A percentile compares a stretch with the other conserved stretches of the same genome.
These are phyloP conservation scores for Albifimbria verrucaria DNA, from an alignment of 2,329 filamentous ascomycete species.

Conservation along the genomic window DNA sequence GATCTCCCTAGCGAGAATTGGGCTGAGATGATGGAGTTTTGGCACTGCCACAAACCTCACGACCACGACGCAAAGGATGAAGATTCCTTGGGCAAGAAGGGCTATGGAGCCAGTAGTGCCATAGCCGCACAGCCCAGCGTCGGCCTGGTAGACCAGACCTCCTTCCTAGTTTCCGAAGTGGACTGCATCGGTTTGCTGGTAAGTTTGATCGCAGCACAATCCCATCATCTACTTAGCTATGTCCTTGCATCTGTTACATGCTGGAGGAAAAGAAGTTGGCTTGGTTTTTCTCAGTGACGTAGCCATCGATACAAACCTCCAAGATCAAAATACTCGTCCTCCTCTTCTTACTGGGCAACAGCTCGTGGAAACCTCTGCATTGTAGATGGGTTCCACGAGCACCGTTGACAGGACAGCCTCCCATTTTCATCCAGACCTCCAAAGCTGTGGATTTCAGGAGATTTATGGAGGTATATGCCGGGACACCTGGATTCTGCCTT, in stretches of 20 bases:
- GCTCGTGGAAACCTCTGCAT: constrained; percentile 33
- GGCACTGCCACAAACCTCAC: constrained; percentile 96
- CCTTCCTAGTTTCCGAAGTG: constrained; percentile 65
- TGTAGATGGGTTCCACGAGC: constrained; percentile 37
- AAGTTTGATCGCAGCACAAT: constrained; percentile 19
- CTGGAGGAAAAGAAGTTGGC: constrained; percentile 60
- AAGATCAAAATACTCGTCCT: constrained; percentile 41
- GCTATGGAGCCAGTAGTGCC: constrained; percentile 78
- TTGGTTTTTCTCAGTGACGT: constrained; percentile 52
- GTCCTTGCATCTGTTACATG: constrained; percentile 4
- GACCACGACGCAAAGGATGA: constrained; percentile 45
- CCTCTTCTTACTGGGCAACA: constrained; percentile 18
- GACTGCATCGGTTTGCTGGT: constrained; percentile 56
- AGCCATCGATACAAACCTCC: constrained; percentile 69
- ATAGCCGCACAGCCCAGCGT: constrained; percentile 64
- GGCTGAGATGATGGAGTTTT: constrained; percentile 99
- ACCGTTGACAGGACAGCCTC: constrained; percentile 29
- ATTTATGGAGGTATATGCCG: constrained; percentile 49
- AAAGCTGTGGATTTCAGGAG: constrained; percentile 45
- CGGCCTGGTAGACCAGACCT: constrained; percentile 78
- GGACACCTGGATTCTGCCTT: not conserved
- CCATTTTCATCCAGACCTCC: constrained; percentile 44
- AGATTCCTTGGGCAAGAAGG: constrained; percentile 58
- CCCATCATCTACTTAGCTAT: constrained; percentile 8
- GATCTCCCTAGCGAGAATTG: constrained; percentile 94